Percentiles rank a stretch among this genome's conserved stretches.
Evolutionary conservation across 2,329 filamentous ascomycete species (phyloP).

Genomic region (Fusarium cyanostomum): DNA sequence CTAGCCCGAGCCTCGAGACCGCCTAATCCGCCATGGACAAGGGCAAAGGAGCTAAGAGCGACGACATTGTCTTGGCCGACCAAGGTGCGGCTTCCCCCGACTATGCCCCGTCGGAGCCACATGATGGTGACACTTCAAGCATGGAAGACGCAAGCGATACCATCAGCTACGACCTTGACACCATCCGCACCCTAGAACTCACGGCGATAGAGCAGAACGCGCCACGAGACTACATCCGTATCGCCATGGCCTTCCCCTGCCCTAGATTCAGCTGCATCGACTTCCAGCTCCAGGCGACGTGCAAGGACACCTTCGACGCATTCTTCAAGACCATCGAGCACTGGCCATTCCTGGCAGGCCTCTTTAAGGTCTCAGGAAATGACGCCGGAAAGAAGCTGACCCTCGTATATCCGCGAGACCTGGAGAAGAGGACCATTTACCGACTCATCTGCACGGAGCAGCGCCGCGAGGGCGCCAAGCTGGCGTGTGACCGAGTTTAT

Average conservation of each 20-base stretch:
- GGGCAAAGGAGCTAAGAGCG: background rate
- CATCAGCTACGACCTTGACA: background rate
- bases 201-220: slow-evolving; percentile 29
- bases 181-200: slow-evolving; percentile 9
- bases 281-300: background rate
- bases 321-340: slow-evolving; percentile 13
- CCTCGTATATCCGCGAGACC: slow-evolving; percentile 10
- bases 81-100: background rate
- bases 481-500: background rate
- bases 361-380: background rate
- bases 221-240: slow-evolving; percentile 24
- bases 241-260: slow-evolving; percentile 20
- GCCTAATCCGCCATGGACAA: background rate
- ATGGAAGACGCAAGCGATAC: background rate
- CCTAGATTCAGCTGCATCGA: background rate
- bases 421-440: background rate
- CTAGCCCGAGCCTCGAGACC: background rate
- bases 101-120: background rate
- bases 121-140: background rate
- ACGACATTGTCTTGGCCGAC: background rate
- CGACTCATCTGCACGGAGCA: background rate
- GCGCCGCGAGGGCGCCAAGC: background rate
- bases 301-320: background rate
- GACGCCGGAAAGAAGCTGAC: background rate
- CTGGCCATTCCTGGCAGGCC: slow-evolving; percentile 31